Evolutionary conservation across 352 stramenopile genomes (phyloP).

Genomic region (Globisporangium cystogenes): DNA sequence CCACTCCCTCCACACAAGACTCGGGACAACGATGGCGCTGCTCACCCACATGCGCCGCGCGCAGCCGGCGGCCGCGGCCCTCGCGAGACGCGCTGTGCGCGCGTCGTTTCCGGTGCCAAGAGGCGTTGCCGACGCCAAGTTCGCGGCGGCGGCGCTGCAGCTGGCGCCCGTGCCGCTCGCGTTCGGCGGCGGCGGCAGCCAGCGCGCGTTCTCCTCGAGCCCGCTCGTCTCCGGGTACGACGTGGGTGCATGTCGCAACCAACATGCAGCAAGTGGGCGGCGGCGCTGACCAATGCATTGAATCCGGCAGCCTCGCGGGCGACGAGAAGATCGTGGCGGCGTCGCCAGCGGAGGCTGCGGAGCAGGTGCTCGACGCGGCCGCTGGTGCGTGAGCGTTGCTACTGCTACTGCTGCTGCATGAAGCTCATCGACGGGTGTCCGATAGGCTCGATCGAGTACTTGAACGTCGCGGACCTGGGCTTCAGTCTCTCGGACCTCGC

Average conservation of each 20-base stretch:
- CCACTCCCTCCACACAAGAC: neutral
- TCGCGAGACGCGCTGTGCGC: slow-evolving; percentile 20
- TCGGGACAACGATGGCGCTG: slow-evolving; percentile 36
- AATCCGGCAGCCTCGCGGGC: slow-evolving; percentile 23
- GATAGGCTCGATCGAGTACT: slow-evolving; percentile 42
- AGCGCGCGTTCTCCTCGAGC: slow-evolving; percentile 57
- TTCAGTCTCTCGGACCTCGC: slow-evolving; percentile 71
- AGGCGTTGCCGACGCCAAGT: slow-evolving; percentile 26
- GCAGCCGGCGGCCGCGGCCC: slow-evolving; percentile 36
- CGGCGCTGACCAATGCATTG: neutral
- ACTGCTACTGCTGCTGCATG: too few relatives aligned
- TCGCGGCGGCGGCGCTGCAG: slow-evolving; percentile 33
- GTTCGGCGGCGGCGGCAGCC: slow-evolving; percentile 21
- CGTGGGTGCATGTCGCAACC: neutral
- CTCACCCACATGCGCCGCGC: slow-evolving; percentile 50
- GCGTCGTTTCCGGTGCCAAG: slow-evolving; percentile 13
- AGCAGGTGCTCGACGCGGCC: slow-evolving; percentile 41
- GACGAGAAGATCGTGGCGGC: slow-evolving; percentile 41
- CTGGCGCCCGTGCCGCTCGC: slow-evolving; percentile 17
- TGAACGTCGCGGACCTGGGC: slow-evolving; percentile 54
- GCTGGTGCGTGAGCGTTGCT: slow-evolving; percentile 14
- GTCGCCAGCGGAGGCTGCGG: slow-evolving; percentile 35
- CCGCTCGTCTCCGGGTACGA: slow-evolving; percentile 34
- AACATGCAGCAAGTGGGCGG: neutral
- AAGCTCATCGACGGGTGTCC: neutral